Evolutionary conservation across 208 protist genomes (phyloP).

Genomic region (Tritrichomonas musculus): DNA sequence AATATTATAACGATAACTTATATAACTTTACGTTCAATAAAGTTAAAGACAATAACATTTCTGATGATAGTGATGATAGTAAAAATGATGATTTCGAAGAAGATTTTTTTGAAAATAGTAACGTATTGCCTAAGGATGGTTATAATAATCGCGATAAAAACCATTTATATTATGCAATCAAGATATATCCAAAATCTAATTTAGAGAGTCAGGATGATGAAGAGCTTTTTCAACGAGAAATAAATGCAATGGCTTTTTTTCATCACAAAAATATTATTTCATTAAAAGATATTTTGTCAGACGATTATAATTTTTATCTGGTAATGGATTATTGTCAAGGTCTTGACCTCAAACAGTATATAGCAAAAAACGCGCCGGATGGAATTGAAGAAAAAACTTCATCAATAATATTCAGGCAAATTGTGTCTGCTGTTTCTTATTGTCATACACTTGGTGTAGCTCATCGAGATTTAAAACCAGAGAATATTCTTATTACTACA

Average conservation of each 20-base stretch:
- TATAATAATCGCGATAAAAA: neutral
- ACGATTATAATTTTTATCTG: neutral
- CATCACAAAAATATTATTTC: neutral
- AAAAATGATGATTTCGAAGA: no score
- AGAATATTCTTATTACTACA: constrained; percentile 54
- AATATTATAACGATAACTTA: no score
- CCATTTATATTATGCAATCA: neutral
- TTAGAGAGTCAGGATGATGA: neutral
- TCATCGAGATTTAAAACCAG: constrained; percentile 62
- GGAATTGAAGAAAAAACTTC: constrained; percentile 41
- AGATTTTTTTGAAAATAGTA: no score
- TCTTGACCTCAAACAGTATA: neutral
- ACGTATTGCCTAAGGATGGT: no score
- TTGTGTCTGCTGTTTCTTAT: constrained; percentile 82
- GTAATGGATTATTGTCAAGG: neutral
- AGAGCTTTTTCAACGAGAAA: neutral
- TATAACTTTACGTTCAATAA: no score
- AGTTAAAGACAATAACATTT: no score
- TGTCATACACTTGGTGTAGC: constrained; percentile 85
- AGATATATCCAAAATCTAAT: neutral
- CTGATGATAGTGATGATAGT: no score
- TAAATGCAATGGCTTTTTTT: neutral
- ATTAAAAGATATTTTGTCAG: neutral
- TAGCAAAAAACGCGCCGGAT: neutral
- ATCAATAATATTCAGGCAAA: constrained; percentile 72